Evolutionary conservation across 2,329 filamentous ascomycete species (phyloP), one percentile per base, ranked within the genome.

Genomic region (Alternaria conjuncta): DNA sequence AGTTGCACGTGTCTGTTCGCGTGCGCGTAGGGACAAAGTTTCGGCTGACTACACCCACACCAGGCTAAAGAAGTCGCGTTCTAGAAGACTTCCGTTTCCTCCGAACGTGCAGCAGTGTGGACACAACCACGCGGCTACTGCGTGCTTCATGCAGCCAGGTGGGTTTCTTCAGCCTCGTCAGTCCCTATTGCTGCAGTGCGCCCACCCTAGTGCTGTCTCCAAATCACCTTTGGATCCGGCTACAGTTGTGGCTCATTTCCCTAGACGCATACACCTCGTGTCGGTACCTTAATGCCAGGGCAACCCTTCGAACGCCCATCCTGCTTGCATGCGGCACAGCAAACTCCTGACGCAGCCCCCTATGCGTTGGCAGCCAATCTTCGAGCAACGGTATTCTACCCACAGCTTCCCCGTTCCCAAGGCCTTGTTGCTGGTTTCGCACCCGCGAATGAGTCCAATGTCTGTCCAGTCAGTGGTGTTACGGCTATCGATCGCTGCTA

Each of bases 41-140:
- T 64, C 53, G 47, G 66, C 41, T 55, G 23, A 36, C 36, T 41
- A 41, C 36, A 32, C 21, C 20, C 32, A 55, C 55, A 60, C 12
- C 51, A 57, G 55, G 55, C 53, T 62, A 60, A 60, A 54, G 25
- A 44, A 7, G 18, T n/a, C 49, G 32, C 43, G 53, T 69, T 69
- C 67, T 64, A 66, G 67, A 69, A 69, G 47, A 57, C 50, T 43
- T 55, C 59, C 61, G 54, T 45, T 64, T 60, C 46, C 49, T 51
- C 64, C 58, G 54, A 57, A 18, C 51, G 15, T 57, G 44, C 58
- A 47, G 53, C 28, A 18, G 6, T 66, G 49, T 63, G 43, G 36
- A 51, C 57, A 55, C 36, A 11, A 46, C 60, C 46, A 49, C 57
- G 49, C 50, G 49, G 45, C 58, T 49, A 47, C 45, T 60, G 55